Base-by-base conservation (phyloP, 2,329 filamentous ascomycete species). In the Colletotrichum paranaense region DNA sequence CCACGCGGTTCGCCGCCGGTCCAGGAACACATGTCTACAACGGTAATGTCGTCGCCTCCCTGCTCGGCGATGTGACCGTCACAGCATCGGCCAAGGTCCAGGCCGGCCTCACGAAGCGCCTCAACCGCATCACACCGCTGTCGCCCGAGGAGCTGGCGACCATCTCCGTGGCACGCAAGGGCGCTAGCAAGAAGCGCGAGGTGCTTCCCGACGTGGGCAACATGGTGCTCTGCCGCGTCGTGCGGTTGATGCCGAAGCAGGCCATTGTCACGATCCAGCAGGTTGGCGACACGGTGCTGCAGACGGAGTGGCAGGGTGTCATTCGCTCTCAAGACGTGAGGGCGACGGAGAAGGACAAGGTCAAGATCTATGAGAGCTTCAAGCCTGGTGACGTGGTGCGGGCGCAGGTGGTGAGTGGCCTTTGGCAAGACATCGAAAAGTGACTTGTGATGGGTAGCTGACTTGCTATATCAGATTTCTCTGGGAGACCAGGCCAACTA, bases 401-500 rank as follows among this genome's bases (percentile, higher is more conserved):
- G 63, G 97, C 95, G 5, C 90, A 92, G 68, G 95, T 99, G 79
- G 92, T 95, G 79, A 84, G 90, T 86, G 57, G 38, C 14, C 59
- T 6, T 35, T 30, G 14, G 11, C 30, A n/a, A 19, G 16, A 4
- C 2, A 12, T 49, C 6, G n/a, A 19, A 28, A 74, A 35, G 24
- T 28, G 67, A 32, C 38, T 22, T 22, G 35, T 22, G n/a, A 55
- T 52, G 62, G 53, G 75, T 74, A 62, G 55, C 70, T 74, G 22
- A 70, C 38, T 16, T 63, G 67, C 32, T 14, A 12, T 72, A 11
- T 32, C 62, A 93, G 92, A 97, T 97, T 72, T 97, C 94, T 8
- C 84, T 98, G 16, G 97, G 97, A 49, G 97, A 99, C 81, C 95
- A 98, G 84, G 92, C 93, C 63, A 97, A 94, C 79, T 99, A 98